Evolutionary conservation across 2,329 filamentous ascomycete species (phyloP).

Genomic region (Fusarium sp.): DNA sequence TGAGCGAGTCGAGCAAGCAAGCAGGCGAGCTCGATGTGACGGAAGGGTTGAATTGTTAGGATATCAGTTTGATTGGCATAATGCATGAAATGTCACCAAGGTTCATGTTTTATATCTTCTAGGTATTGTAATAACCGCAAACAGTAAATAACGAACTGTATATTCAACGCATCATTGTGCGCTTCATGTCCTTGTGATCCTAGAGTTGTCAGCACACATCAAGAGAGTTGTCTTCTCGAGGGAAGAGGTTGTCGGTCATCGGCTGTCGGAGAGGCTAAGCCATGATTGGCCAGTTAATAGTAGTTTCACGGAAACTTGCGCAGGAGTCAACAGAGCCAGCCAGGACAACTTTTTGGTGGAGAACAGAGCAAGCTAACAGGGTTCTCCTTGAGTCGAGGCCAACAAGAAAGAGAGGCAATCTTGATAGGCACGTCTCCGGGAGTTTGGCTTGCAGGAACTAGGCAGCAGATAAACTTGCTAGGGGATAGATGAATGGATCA

Average conservation of each 20-base stretch:
- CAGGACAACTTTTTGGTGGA: conserved; percentile 16
- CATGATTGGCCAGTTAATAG: conserved; percentile 40
- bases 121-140: neutral
- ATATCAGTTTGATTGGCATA: conserved; percentile 41
- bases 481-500: conserved; percentile 33
- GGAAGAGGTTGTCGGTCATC: conserved; percentile 40
- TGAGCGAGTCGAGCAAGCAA: conserved; percentile 5
- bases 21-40: conserved; percentile 10
- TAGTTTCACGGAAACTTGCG: conserved; percentile 22
- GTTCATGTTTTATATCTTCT: conserved; percentile 17
- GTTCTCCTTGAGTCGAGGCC: conserved; percentile 22
- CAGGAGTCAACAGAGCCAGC: neutral
- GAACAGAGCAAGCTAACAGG: conserved; percentile 24
- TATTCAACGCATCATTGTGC: neutral
- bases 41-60: conserved; percentile 29
- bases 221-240: conserved; percentile 25
- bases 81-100: conserved; percentile 35
- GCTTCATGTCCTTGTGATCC: conserved; percentile 23
- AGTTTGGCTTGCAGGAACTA: neutral
- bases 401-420: neutral
- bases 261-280: conserved; percentile 42
- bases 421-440: conserved; percentile 15
- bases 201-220: conserved; percentile 25
- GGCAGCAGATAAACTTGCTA: conserved; percentile 19
- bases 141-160: neutral